Evolutionary conservation across 306 rosid species (phyloP).

Genomic region (Medicago ruthenica): DNA sequence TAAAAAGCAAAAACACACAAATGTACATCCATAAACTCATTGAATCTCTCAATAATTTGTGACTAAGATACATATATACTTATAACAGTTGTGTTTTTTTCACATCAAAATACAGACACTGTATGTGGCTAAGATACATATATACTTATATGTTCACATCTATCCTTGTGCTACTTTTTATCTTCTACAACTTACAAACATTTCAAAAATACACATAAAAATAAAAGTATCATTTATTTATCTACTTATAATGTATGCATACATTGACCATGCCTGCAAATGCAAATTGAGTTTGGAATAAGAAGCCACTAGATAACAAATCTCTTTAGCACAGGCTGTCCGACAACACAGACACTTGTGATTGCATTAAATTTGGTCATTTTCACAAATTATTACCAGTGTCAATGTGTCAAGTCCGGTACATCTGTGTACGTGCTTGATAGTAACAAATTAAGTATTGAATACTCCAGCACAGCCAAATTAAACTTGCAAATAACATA

Average conservation of each 20-base stretch:
- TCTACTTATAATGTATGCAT: conserved; percentile 2
- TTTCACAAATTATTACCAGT: no score
- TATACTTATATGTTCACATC: background rate
- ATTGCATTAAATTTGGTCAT: no score
- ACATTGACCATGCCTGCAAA: conserved; percentile 6
- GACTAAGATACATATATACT: background rate
- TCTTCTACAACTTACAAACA: no score
- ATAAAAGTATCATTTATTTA: no score
- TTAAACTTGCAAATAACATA: background rate
- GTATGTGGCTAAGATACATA: background rate
- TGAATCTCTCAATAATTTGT: conserved; percentile 20
- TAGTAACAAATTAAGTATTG: conserved; percentile 16
- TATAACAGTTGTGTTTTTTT: no score
- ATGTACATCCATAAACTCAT: conserved; percentile 20
- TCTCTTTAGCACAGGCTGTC: no score
- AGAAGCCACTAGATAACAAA: conserved; percentile 4
- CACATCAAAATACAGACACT: no score
- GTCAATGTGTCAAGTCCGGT: no score
- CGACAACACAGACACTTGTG: no score
- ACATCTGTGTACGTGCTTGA: no score
- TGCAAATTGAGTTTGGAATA: conserved; percentile 17
- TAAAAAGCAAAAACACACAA: conserved; percentile 6
- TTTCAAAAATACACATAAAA: no score
- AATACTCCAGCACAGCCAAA: conserved; percentile 22
- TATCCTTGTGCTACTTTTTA: no score